A percentile compares a stretch with the other conserved stretches of the same genome.
These are phyloP conservation scores for Chlamydomonas sphaeroides DNA, from an alignment of 139 green algal genomes.

Conservation along the genomic window DNA sequence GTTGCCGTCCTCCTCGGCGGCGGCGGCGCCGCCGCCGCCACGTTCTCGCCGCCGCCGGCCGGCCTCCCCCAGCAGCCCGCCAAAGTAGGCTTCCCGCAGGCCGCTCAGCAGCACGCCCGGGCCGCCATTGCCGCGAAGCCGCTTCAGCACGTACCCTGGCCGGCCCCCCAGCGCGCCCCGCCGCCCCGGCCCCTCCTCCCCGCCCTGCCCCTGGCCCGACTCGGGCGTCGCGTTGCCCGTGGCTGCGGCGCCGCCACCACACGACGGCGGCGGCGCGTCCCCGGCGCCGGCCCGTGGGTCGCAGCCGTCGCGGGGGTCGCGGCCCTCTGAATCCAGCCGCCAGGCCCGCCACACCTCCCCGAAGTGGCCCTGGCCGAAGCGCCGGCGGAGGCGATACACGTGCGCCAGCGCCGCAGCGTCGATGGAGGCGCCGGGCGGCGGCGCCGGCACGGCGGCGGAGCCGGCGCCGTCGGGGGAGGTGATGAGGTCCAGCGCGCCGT, in stretches of 20 bases:
- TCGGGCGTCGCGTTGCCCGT: conserved; percentile 7
- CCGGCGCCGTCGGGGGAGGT: not conserved
- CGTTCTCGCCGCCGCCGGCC: no score
- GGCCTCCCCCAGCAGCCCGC: conserved; percentile 54
- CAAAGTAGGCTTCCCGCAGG: conserved; percentile 80
- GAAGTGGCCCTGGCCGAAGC: conserved; percentile 70
- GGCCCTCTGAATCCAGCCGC: not conserved
- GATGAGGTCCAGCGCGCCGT: conserved; percentile 13
- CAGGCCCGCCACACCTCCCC: conserved; percentile 76
- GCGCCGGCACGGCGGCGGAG: not conserved
- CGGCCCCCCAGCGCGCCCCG: not conserved
- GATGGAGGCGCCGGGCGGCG: not conserved
- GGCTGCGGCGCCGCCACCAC: conserved; percentile 29
- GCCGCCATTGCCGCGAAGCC: conserved; percentile 56
- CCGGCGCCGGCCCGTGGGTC: no score
- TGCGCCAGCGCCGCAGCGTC: not conserved
- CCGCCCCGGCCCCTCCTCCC: not conserved
- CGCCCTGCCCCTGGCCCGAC: not conserved
- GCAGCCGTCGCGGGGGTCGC: no score
- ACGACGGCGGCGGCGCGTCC: not conserved
- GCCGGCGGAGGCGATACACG: conserved; percentile 45
- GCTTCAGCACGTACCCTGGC: conserved; percentile 70
- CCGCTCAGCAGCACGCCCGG: conserved; percentile 56
- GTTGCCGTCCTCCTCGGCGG: not conserved
- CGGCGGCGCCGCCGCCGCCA: not conserved